Conservation (phyloP, 768 basidiomycete species). For the Dictyophora rubrovolvata region DNA sequence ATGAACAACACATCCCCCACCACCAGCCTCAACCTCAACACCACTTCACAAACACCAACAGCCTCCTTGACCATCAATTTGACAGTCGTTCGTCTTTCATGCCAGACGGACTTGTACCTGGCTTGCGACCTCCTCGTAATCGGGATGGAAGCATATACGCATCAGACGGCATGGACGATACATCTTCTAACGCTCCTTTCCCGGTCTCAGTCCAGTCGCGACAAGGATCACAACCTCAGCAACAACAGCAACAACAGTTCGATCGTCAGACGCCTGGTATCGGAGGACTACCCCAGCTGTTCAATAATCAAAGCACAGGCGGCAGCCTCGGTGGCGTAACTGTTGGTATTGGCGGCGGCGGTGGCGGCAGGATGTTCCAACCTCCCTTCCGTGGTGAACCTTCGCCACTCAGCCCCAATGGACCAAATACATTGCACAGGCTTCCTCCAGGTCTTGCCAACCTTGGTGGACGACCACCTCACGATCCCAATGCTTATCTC, state of each 20-base stretch:
- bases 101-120: slow-evolving; percentile 80
- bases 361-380: slow-evolving; percentile 18
- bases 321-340: background rate
- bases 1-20: slow-evolving; percentile 23
- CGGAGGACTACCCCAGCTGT: slow-evolving; percentile 16
- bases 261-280: slow-evolving; percentile 48
- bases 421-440: slow-evolving; percentile 45
- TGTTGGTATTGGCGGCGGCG: background rate
- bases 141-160: slow-evolving; percentile 34
- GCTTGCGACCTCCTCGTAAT: slow-evolving; percentile 57
- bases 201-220: slow-evolving; percentile 38
- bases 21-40: slow-evolving; percentile 23
- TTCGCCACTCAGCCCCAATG: slow-evolving; percentile 41
- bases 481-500: slow-evolving; percentile 60
- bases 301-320: background rate
- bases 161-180: slow-evolving; percentile 37
- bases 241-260: slow-evolving; percentile 39
- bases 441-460: slow-evolving; percentile 76
- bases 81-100: slow-evolving; percentile 48
- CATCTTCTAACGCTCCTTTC: slow-evolving; percentile 33
- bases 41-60: slow-evolving; percentile 48
- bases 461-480: slow-evolving; percentile 71
- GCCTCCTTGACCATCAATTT: slow-evolving; percentile 38
- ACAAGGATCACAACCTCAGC: slow-evolving; percentile 20
- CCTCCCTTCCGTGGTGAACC: slow-evolving; percentile 55